Percentiles rank a stretch among this genome's conserved stretches.
Conservation (phyloP, 495 filamentous ascomycete genomes). For the Neurospora sp. region DNA sequence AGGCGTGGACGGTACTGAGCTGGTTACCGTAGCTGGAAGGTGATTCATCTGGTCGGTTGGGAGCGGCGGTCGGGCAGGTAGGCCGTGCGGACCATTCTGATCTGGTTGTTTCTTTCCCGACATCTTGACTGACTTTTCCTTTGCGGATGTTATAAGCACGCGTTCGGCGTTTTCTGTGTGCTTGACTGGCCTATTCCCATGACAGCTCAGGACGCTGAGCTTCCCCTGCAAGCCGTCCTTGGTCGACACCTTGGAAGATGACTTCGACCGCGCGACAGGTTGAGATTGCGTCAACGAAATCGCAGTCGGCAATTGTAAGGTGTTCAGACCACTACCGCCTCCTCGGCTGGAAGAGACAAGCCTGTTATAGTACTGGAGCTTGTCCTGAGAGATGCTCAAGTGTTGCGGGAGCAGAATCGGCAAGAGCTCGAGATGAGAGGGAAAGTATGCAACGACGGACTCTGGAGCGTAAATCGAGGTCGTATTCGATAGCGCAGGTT, state of each 20-base stretch:
- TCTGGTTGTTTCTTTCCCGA: constrained; percentile 32
- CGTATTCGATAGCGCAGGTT: constrained; percentile 13
- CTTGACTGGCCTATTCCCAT: constrained; percentile 47
- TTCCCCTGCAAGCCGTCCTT: constrained; percentile 34
- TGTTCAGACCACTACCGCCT: constrained; percentile 33
- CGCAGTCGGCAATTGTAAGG: constrained; percentile 35
- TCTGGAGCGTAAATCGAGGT: constrained; percentile 16
- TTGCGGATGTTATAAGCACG: constrained; percentile 41
- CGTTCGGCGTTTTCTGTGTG: constrained; percentile 43
- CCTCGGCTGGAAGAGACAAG: constrained; percentile 41
- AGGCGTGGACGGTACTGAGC: constrained; percentile 87
- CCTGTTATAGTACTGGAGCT: constrained; percentile 45
- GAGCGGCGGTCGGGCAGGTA: constrained; percentile 24
- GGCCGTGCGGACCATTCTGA: constrained; percentile 17
- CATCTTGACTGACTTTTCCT: constrained; percentile 39
- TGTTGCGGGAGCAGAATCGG: constrained; percentile 42
- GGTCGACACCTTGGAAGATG: constrained; percentile 42
- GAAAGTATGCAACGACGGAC: constrained; percentile 19
- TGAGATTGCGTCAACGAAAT: constrained; percentile 38
- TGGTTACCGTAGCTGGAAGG: constrained; percentile 55
- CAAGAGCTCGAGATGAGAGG: constrained; percentile 33
- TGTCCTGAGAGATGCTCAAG: constrained; percentile 38
- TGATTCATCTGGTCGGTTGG: constrained; percentile 20
- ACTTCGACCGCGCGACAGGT: constrained; percentile 37
- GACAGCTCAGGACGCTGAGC: constrained; percentile 37